Base-by-base conservation (phyloP, 805 yeast genomes). In the Kazachstania taianensis region DNA sequence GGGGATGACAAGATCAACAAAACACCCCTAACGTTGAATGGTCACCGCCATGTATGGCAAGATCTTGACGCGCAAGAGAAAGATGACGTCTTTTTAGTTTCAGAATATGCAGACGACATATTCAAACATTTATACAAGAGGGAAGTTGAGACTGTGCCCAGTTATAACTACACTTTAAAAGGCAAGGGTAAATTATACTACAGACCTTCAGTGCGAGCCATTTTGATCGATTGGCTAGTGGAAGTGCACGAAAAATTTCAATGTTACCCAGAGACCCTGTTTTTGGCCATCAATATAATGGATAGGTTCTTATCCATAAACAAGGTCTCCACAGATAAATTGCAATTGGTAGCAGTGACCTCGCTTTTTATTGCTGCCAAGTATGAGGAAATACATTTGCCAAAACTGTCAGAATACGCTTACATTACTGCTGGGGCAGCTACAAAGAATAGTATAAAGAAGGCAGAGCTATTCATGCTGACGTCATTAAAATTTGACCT, bases 191-290 rank as follows among this genome's bases (percentile, higher is more conserved):
- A 75, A 40, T 20, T 26, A 27, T 75, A 75, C 41, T 59, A 84
- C 46, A 75, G 80, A 49, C 94, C 95, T 38, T 73, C 75, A 42
- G 81, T 82, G 81, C 72, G 96, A 46, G 78, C 85, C 6, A 81
- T 86, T 35, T 63, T 86, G 40, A 84, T 86, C n/a, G 95, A 87
- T 61, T 86, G 96, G 96, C 67, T 86, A 46, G 84, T 84, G 8
- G 94, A 84, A 54, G 87, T 86, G 55, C 96, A 85, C 62, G 66
- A 76, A 46, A 72, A 83, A 55, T 86, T 86, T 60, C 71, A 87
- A 45, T 69, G 87, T 43, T 67, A 81, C 29, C 94, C 94, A 1
- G 96, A 86, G 59, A 83, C 94, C 7, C 69, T 87, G 39, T 82
- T 75, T 50, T 64, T 86, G 39, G 84, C 94, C 4, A 79, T 83